Percentiles rank a stretch among this genome's conserved stretches.
Conservation (phyloP, 2,329 filamentous ascomycete species). For the Thelonectria blattea region DNA sequence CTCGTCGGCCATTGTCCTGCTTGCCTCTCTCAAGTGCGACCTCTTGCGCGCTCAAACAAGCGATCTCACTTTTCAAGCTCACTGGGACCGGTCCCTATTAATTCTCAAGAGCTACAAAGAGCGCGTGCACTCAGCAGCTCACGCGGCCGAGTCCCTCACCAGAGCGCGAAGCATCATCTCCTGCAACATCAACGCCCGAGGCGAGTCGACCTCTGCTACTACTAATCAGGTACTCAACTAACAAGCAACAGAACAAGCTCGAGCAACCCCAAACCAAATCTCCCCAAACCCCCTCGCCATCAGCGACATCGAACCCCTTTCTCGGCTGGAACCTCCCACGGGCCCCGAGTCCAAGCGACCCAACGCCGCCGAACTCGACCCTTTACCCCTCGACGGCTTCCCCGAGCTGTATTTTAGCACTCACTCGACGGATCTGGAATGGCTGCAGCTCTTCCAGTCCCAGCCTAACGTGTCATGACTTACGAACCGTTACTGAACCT, state of each 20-base stretch:
- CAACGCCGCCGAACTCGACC: not conserved
- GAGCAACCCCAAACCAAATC: not conserved
- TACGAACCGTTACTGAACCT: not conserved
- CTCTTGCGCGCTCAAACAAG: not conserved
- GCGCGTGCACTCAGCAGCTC: constrained; percentile 1
- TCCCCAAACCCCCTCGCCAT: not conserved
- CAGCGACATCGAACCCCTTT: not conserved
- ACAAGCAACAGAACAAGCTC: not conserved
- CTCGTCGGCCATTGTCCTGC: constrained; percentile 3
- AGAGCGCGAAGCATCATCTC: not conserved
- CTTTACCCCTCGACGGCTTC: not conserved
- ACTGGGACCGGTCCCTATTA: not conserved
- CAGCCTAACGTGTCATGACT: constrained; percentile 5
- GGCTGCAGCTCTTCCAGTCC: constrained; percentile 4
- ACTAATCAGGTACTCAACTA: not conserved
- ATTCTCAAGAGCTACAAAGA: constrained; percentile 6
- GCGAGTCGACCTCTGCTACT: not conserved
- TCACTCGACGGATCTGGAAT: not conserved
- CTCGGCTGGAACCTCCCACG: not conserved
- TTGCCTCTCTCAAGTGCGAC: constrained; percentile 1
- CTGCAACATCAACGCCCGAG: not conserved
- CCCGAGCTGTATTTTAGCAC: not conserved
- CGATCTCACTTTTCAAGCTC: not conserved
- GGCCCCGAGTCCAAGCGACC: not conserved
- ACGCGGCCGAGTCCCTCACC: not conserved